Conservation (phyloP, 441 rosid species). For the Pelargonium citronellum region DNA sequence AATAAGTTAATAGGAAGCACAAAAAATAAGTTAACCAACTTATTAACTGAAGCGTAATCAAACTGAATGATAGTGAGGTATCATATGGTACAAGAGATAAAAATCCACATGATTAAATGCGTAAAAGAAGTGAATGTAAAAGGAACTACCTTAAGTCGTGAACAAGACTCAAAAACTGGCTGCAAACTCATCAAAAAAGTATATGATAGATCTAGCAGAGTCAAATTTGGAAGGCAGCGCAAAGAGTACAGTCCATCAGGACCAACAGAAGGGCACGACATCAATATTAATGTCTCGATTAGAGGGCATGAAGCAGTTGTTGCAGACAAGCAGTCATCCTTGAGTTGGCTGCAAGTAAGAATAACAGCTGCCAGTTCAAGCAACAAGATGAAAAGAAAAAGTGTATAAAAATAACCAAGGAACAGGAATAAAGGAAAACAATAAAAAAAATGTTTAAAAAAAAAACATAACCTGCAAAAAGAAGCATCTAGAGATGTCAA, state of each 20-base stretch:
- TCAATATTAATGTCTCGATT: slow-evolving; percentile 76
- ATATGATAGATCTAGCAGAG: slow-evolving; percentile 77
- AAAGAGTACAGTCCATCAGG: slow-evolving; percentile 72
- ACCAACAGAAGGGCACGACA: slow-evolving; percentile 88
- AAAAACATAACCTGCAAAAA: slow-evolving; percentile 65
- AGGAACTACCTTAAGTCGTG: slow-evolving; percentile 56
- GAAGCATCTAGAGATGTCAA: slow-evolving; percentile 91
- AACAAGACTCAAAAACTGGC: slow-evolving; percentile 82
- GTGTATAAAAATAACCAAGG: background rate
- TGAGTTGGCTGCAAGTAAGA: slow-evolving; percentile 60
- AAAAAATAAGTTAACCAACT: background rate
- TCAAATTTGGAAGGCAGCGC: slow-evolving; percentile 50
- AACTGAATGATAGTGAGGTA: too few relatives aligned
- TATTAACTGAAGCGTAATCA: background rate
- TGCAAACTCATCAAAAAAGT: slow-evolving; percentile 76
- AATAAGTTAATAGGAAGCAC: background rate
- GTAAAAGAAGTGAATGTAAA: background rate
- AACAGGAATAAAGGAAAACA: slow-evolving; percentile 12
- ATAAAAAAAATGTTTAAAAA: slow-evolving; percentile 6
- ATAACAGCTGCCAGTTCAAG: slow-evolving; percentile 18
- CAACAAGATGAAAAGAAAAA: background rate
- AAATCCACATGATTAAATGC: background rate
- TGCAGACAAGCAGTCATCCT: slow-evolving; percentile 79
- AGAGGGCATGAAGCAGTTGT: slow-evolving; percentile 73
- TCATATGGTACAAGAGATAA: background rate